Evolutionary conservation across 345 rosid species (phyloP), one percentile per base, ranked within the genome.

Genomic region (Murraya paniculata): DNA sequence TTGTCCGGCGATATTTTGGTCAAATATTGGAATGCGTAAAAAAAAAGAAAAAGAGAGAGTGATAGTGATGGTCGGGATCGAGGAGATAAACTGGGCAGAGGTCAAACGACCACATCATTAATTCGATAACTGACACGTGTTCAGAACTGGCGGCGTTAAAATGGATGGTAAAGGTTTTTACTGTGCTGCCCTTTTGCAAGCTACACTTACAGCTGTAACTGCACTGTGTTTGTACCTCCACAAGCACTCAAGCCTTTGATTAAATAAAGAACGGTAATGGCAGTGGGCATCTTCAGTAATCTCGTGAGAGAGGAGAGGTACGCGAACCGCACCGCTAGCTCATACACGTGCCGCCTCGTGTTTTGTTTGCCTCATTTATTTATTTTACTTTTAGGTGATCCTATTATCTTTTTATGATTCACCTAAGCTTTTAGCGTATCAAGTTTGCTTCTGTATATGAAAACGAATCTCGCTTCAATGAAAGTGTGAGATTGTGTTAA

Each of bases 51-150:
- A 58, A 35, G n/a, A n/a, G n/a, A n/a, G n/a, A 21, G 57, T n/a
- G 27, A 33, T 45, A 31, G 53, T 11, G 61, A 56, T 74, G 73
- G 82, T 75, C 66, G 78, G 81, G 67, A 61, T 31, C 27, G 68
- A 48, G 59, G 73, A 76, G 56, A 53, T 48, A 64, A 65, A 77
- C 45, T 77, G 83, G 78, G 83, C 75, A 36, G 22, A 28, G 78
- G 87, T 82, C 88, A 84, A 77, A 74, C 4, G 82, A 82, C 80
- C 75, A 27, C 84, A 79, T 84, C 85, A 81, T 85, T 86, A 74
- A 72, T 64, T 80, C 72, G 21, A n/a, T 11, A 21, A 68, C 77
- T 36, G 75, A 65, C 82, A 77, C 78, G 78, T 68, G 53, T 83
- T 59, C 74, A 18, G 38, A 1, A 25, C 57, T 80, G 77, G 74